Percentiles rank a stretch among this genome's conserved stretches.
These are phyloP conservation scores for Leishmania martiniquensis DNA, from an alignment of 208 protist genomes.

Conservation along the genomic window DNA sequence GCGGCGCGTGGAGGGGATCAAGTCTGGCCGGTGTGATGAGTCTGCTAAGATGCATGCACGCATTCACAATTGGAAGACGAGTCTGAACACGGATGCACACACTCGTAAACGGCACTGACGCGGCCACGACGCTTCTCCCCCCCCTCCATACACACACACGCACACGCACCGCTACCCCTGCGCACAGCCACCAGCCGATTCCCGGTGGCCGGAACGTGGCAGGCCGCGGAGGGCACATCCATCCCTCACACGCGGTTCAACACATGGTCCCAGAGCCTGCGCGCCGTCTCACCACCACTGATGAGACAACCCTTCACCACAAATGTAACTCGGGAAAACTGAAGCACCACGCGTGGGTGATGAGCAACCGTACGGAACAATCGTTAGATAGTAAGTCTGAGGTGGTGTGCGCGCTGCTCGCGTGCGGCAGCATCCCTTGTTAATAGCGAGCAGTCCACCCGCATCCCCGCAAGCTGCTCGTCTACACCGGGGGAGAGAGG, in stretches of 20 bases:
- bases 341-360: slow-evolving; percentile 31
- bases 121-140: neutral
- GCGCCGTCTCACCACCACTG: slow-evolving; percentile 15
- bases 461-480: slow-evolving; percentile 49
- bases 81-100: slow-evolving; percentile 30
- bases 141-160: too few relatives aligned
- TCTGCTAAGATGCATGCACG: slow-evolving; percentile 27
- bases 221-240: slow-evolving; percentile 14
- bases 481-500: slow-evolving; percentile 54
- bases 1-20: neutral
- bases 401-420: slow-evolving; percentile 53
- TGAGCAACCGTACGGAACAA: slow-evolving; percentile 74
- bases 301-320: slow-evolving; percentile 35
- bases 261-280: slow-evolving; percentile 14
- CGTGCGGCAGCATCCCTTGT: slow-evolving; percentile 26
- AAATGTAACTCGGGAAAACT: slow-evolving; percentile 65
- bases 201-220: slow-evolving; percentile 14
- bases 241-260: slow-evolving; percentile 22
- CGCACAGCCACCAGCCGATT: neutral
- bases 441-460: slow-evolving; percentile 34
- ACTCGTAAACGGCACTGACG: slow-evolving; percentile 23
- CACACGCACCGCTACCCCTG: too few relatives aligned
- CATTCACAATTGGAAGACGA: slow-evolving; percentile 38
- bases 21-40: slow-evolving; percentile 22
- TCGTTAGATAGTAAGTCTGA: slow-evolving; percentile 72